Evolutionary conservation across 225 moss, liverwort and hornwort species (phyloP).

Genomic region (Marchantia polymorpha): DNA sequence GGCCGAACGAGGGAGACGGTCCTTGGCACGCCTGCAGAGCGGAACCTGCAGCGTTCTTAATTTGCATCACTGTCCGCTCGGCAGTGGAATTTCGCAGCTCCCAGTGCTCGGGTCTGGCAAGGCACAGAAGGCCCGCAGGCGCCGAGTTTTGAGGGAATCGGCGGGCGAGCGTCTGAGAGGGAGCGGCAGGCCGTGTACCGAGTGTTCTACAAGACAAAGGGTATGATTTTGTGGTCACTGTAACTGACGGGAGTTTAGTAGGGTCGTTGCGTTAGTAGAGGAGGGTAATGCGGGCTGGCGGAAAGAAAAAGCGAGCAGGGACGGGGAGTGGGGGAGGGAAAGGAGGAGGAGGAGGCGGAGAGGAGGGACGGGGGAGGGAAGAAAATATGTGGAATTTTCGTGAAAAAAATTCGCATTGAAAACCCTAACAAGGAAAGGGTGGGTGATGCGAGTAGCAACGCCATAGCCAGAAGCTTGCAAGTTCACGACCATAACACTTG

Average conservation of each 20-base stretch:
- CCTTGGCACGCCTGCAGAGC: background rate
- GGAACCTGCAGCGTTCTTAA: background rate
- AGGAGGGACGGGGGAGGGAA: background rate
- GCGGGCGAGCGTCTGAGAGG: background rate
- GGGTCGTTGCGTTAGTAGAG: slow-evolving; percentile 9
- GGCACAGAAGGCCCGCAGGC: slow-evolving; percentile 5
- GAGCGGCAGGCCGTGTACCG: background rate
- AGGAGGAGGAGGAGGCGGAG: background rate
- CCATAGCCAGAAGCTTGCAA: slow-evolving; percentile 20
- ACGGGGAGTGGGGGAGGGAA: background rate
- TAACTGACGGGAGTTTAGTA: slow-evolving; percentile 17
- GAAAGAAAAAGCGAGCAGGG: slow-evolving; percentile 6
- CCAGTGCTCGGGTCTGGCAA: background rate
- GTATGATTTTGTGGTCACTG: slow-evolving; percentile 1
- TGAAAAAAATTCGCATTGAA: background rate
- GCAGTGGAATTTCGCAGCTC: background rate
- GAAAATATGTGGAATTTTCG: slow-evolving; percentile 16
- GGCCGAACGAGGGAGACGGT: background rate
- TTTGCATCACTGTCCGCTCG: background rate
- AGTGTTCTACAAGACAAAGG: slow-evolving; percentile 10
- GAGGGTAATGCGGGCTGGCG: slow-evolving; percentile 9
- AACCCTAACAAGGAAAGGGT: slow-evolving; percentile 10
- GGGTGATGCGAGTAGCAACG: slow-evolving; percentile 13
- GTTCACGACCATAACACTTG: background rate
- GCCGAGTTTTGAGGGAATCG: background rate